phyloP scores from a whole-genome alignment of 306 rosid genomes.

The Acacia melanoxylon region DNA sequence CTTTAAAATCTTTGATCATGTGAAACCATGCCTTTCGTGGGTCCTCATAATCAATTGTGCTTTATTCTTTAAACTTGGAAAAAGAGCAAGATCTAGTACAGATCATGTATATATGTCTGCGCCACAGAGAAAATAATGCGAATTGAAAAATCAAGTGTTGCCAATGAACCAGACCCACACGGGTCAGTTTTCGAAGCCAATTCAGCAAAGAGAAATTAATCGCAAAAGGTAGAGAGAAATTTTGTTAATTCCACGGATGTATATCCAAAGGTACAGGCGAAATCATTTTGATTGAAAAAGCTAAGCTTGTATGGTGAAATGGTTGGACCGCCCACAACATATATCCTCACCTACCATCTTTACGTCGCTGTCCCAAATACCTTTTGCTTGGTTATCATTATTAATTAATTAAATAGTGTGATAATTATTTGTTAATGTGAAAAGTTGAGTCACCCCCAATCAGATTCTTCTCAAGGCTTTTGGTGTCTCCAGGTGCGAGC shows the following conservation, averaged over 20 bases:
- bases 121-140: background rate
- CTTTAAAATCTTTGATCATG: slow-evolving; percentile 39
- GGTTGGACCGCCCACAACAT: slow-evolving; percentile 42
- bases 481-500: slow-evolving; percentile 36
- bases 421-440: slow-evolving; percentile 24
- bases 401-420: slow-evolving; percentile 1
- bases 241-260: slow-evolving; percentile 28
- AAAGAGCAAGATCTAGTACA: background rate
- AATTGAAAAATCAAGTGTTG: background rate
- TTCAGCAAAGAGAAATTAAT: slow-evolving; percentile 35
- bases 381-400: slow-evolving; percentile 40
- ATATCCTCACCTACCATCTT: slow-evolving; percentile 48
- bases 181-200: slow-evolving; percentile 45
- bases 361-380: slow-evolving; percentile 39
- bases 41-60: slow-evolving; percentile 48
- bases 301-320: slow-evolving; percentile 14
- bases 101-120: background rate
- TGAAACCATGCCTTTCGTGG: slow-evolving; percentile 42
- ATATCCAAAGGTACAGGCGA: slow-evolving; percentile 35
- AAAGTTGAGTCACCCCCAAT: slow-evolving; percentile 46
- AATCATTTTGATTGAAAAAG: slow-evolving; percentile 31
- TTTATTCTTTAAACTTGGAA: slow-evolving; percentile 5
- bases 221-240: slow-evolving; percentile 28
- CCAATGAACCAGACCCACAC: slow-evolving; percentile 42
- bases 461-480: slow-evolving; percentile 55